Evolutionary conservation across 164 flowering plant genomes (phyloP).

Genomic region (Chloranthus sessilifolius): DNA sequence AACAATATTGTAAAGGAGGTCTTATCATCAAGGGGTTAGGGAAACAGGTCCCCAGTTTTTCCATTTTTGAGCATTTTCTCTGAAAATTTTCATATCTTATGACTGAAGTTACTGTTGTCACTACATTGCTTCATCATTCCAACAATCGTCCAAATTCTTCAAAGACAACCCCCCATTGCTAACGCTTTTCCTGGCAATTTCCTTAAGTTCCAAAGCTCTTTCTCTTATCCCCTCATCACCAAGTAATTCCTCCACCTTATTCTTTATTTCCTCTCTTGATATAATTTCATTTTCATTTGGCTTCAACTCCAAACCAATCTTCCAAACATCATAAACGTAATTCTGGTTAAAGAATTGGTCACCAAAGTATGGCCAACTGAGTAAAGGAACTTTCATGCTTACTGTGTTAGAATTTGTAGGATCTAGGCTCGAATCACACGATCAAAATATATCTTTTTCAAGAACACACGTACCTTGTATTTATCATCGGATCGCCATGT

Average conservation of each 20-base stretch:
- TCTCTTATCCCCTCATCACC: slow-evolving; percentile 11
- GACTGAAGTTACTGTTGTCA: no score
- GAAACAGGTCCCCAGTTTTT: no score
- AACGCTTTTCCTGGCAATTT: slow-evolving; percentile 12
- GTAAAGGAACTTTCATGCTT: slow-evolving; percentile 11
- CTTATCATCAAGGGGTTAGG: no score
- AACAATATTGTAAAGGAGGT: no score
- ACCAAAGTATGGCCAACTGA: slow-evolving; percentile 23
- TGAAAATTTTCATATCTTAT: no score
- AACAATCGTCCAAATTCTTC: slow-evolving; percentile 8
- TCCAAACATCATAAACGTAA: slow-evolving; percentile 19
- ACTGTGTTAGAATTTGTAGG: no score
- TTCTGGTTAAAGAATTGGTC: slow-evolving; percentile 16
- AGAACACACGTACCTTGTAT: no score
- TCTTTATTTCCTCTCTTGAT: slow-evolving; percentile 12
- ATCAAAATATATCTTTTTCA: no score
- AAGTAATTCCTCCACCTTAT: slow-evolving; percentile 7
- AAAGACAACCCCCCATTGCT: slow-evolving; percentile 29
- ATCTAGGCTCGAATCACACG: no score
- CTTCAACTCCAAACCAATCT: slow-evolving; percentile 14
- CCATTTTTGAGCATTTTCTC: no score
- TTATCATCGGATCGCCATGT: no score
- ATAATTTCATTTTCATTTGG: slow-evolving; percentile 13
- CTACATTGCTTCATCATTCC: slow-evolving; percentile 2
- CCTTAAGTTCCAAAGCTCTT: slow-evolving; percentile 29